A percentile compares a stretch with the other conserved stretches of the same genome.
Evolutionary conservation across 129 eudicot species (phyloP).

Genomic region (Kitagawia praeruptora): DNA sequence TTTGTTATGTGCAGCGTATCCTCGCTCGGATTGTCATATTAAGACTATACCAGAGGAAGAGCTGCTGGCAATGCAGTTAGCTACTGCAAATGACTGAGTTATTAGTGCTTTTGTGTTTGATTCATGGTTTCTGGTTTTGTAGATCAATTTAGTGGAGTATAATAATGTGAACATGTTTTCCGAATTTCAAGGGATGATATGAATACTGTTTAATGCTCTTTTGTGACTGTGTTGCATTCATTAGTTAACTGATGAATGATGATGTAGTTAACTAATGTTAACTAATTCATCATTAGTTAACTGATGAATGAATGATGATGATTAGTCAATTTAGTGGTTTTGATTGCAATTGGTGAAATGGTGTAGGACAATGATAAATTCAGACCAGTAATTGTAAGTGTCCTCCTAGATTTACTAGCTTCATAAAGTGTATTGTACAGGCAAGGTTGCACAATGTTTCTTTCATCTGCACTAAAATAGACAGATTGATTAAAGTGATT

Average conservation of each 20-base stretch:
- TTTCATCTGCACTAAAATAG: too few relatives aligned
- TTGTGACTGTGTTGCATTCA: not conserved
- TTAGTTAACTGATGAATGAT: too few relatives aligned
- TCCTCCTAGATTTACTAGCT: not conserved
- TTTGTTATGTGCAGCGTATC: constrained; percentile 68
- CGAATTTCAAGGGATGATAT: not conserved
- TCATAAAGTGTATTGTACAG: too few relatives aligned
- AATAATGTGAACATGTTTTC: not conserved
- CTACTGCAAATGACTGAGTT: constrained; percentile 77
- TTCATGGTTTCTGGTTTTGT: not conserved
- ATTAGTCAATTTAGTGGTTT: too few relatives aligned
- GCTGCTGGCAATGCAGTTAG: constrained; percentile 75
- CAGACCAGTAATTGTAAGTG: not conserved
- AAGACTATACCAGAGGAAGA: constrained; percentile 84
- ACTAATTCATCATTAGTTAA: too few relatives aligned
- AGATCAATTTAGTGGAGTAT: not conserved
- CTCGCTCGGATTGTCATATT: constrained; percentile 73
- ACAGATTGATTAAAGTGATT: too few relatives aligned
- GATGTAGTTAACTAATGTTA: too few relatives aligned
- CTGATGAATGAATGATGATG: too few relatives aligned
- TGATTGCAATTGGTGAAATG: not conserved
- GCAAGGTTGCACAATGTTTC: too few relatives aligned
- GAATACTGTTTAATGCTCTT: not conserved
- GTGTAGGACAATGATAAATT: not conserved
- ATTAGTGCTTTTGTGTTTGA: not conserved